Evolutionary conservation across 495 filamentous ascomycete species (phyloP).

Genomic region (Delitschia confertaspora): DNA sequence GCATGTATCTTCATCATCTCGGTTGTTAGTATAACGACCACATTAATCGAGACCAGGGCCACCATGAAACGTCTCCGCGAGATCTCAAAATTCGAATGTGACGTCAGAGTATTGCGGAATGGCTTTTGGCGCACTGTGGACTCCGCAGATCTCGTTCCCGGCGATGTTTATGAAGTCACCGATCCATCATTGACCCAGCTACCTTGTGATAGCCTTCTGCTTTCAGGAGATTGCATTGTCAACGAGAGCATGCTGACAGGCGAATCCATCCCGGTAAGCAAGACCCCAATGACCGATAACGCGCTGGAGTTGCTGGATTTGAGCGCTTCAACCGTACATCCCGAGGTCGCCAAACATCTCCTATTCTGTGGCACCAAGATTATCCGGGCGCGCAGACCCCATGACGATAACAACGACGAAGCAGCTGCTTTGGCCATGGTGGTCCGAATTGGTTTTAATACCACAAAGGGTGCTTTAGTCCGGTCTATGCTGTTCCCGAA

Average conservation of each 20-base stretch:
- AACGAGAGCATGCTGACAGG: conserved; percentile 99
- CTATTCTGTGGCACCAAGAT: conserved; percentile 94
- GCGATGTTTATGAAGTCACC: conserved; percentile 94
- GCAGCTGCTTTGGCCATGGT: conserved; percentile 88
- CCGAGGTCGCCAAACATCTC: conserved; percentile 76
- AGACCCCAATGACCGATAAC: conserved; percentile 76
- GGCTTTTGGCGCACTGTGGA: conserved; percentile 89
- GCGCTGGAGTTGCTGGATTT: conserved; percentile 65
- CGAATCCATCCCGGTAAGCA: conserved; percentile 95
- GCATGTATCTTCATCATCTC: conserved; percentile 94
- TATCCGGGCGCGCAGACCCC: conserved; percentile 78
- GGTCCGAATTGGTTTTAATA: conserved; percentile 89
- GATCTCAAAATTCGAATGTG: conserved; percentile 89
- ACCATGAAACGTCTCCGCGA: conserved; percentile 88
- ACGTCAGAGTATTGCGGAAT: conserved; percentile 83
- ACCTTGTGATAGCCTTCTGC: conserved; percentile 83
- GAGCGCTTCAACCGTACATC: conserved; percentile 64
- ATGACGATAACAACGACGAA: conserved; percentile 76
- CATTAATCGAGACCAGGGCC: conserved; percentile 82
- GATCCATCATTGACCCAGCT: conserved; percentile 91
- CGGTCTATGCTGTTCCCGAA: conserved; percentile 99
- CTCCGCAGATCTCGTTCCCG: conserved; percentile 84
- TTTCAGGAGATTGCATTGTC: conserved; percentile 94
- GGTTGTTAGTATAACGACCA: conserved; percentile 78
- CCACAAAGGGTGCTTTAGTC: conserved; percentile 91